Base-by-base conservation (phyloP, 2,329 filamentous ascomycete genomes). In the Venturia pyrina region DNA sequence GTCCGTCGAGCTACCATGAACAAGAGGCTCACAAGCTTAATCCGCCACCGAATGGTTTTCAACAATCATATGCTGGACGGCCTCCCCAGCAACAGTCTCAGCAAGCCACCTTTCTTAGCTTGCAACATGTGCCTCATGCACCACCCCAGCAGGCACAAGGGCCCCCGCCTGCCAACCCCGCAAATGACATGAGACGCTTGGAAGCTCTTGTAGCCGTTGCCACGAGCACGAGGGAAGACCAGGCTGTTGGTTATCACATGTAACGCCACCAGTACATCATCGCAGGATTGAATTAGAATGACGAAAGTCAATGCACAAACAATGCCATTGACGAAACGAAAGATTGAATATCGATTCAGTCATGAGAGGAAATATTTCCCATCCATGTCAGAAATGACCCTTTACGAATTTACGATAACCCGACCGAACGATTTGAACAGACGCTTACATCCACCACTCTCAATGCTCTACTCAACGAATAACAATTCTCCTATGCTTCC, bases 121-220 rank as follows among this genome's bases (percentile, higher is more conserved):
- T 41, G 11, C 60, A 63, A 56, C 61, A 66, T 32, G 65, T 53
- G 37, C 65, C 60, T 53, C 41, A 57, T 44, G 57, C 40, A 37
- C 65, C 21, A 56, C 17, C 59, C 17, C 28, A 73, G 43, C 74
- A 76, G 67, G 73, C 74, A 48, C 53, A 37, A n/a, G 53, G 32
- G 37, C 70, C 75, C 24, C 74, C 73, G 1, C 75, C 76, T 59
- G 75, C 68, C 62, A 77, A 66, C 69, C 67, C 76, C 5, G 73
- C 75, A 40, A 77, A 78, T 50, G 81, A 84, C 53, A 82, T 86
- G 81, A 77, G 80, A 62, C 78, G 84, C 48, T 74, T 88, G 5
- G 83, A 88, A 68, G 84, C 85, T 32, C 79, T 88, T 10, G 85
- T 88, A n/a, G 85, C 85, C 5, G 85, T 87, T 53, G 85, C 86